Percentiles rank a stretch among this genome's conserved stretches.
Evolutionary conservation across 176 grass and related monocot species (phyloP).

Genomic region (Aegilops bicornis): DNA sequence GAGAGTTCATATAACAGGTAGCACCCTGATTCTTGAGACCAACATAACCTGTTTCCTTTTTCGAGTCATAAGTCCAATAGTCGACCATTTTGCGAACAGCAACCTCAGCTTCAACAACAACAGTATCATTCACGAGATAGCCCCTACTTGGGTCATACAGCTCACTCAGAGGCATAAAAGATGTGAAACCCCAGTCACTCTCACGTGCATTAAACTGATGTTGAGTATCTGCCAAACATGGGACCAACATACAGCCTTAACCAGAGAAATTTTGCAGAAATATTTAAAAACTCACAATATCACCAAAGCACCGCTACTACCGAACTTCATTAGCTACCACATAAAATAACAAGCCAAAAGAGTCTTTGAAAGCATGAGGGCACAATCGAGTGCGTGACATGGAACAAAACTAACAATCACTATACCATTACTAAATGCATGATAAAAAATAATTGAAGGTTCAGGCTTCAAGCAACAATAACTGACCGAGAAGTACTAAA

Average conservation of each 20-base stretch:
- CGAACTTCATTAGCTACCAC: not conserved
- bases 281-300: constrained; percentile 11
- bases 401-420: not conserved
- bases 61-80: constrained; percentile 98
- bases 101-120: constrained; percentile 93
- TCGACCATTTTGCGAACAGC: constrained; percentile 80
- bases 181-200: constrained; percentile 99
- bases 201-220: constrained; percentile 98
- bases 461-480: constrained; percentile 10
- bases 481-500: not conserved
- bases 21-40: constrained; percentile 98
- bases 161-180: constrained; percentile 98
- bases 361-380: not conserved
- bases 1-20: constrained; percentile 99
- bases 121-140: constrained; percentile 81
- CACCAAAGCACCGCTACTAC: not conserved
- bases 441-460: not conserved
- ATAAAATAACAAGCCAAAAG: not conserved
- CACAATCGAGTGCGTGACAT: not conserved
- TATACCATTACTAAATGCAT: not conserved
- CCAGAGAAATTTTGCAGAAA: constrained; percentile 20
- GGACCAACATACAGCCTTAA: constrained; percentile 18
- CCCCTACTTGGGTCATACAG: constrained; percentile 90
- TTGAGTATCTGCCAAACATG: constrained; percentile 79
- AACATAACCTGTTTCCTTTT: constrained; percentile 98